Conservation (phyloP, 352 stramenopile species). For the Phytophthora palmivora region DNA sequence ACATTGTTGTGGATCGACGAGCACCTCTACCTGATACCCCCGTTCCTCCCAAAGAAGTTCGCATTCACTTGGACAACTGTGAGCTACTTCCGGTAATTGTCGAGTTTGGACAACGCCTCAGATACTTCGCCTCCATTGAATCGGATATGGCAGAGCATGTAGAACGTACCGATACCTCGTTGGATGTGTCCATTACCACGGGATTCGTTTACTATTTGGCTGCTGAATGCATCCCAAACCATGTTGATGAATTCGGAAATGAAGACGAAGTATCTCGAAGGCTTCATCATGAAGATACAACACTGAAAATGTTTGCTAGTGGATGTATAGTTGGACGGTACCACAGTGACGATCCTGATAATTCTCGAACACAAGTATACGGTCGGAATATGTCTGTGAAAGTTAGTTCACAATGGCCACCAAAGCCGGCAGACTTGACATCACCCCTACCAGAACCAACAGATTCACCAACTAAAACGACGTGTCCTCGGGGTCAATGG, state of each 20-base stretch:
- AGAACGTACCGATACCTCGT: slow-evolving; percentile 28
- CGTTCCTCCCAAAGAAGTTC: slow-evolving; percentile 46
- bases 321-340: slow-evolving; percentile 69
- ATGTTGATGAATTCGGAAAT: slow-evolving; percentile 17
- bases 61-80: slow-evolving; percentile 68
- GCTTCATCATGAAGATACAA: slow-evolving; percentile 4
- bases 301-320: slow-evolving; percentile 63
- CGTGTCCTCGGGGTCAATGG: background rate
- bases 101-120: slow-evolving; percentile 52
- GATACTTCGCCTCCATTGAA: slow-evolving; percentile 58
- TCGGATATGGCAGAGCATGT: slow-evolving; percentile 45
- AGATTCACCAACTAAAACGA: slow-evolving; percentile 12
- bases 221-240: slow-evolving; percentile 47
- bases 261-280: slow-evolving; percentile 8
- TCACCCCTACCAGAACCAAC: slow-evolving; percentile 10
- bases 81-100: slow-evolving; percentile 59
- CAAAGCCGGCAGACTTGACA: slow-evolving; percentile 17
- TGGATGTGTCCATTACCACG: slow-evolving; percentile 72
- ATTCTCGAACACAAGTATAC: slow-evolving; percentile 66
- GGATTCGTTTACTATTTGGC: slow-evolving; percentile 66
- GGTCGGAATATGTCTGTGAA: slow-evolving; percentile 78
- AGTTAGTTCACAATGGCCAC: slow-evolving; percentile 64
- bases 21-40: slow-evolving; percentile 10
- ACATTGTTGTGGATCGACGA: slow-evolving; percentile 60
- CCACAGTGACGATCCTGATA: slow-evolving; percentile 45